Conservation (phyloP, 139 green algal genomes). For the Micromonas pusilla region DNA sequence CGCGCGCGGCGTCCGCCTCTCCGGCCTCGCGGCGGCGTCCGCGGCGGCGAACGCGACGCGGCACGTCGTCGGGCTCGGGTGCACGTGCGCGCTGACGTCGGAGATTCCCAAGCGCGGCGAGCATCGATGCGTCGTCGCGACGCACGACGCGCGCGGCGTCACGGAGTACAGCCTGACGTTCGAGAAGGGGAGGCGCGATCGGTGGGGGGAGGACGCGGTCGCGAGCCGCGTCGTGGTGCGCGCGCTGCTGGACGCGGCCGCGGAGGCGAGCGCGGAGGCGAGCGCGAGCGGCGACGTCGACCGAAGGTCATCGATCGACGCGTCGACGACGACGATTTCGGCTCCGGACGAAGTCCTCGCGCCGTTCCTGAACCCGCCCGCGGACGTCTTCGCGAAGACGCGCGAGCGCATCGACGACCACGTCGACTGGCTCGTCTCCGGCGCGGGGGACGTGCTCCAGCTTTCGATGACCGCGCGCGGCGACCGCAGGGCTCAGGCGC, state of each 20-base stretch:
- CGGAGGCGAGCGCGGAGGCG: neutral
- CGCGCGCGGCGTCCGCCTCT: slow-evolving; percentile 47
- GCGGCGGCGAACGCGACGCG: slow-evolving; percentile 39
- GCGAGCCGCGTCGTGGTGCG: slow-evolving; percentile 49
- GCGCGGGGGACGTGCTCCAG: neutral
- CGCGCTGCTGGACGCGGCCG: slow-evolving; percentile 30
- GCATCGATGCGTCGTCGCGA: slow-evolving; percentile 53
- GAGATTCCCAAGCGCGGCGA: slow-evolving; percentile 57
- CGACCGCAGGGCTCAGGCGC: too few relatives aligned
- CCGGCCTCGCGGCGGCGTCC: neutral
- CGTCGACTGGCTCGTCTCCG: neutral
- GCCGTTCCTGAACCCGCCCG: neutral
- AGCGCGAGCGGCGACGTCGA: slow-evolving; percentile 1
- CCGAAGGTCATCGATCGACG: neutral
- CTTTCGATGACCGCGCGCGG: neutral
- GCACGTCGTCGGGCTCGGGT: slow-evolving; percentile 56
- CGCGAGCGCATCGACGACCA: neutral
- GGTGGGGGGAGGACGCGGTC: slow-evolving; percentile 54
- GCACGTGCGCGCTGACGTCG: slow-evolving; percentile 62
- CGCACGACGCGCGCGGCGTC: slow-evolving; percentile 27
- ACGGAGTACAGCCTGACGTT: slow-evolving; percentile 41
- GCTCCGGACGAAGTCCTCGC: neutral
- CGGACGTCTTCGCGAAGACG: neutral
- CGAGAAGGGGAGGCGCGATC: slow-evolving; percentile 50
- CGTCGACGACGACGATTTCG: neutral